A percentile compares a stretch with the other conserved stretches of the same genome.
Evolutionary conservation across 2,329 filamentous ascomycete species (phyloP).

Genomic region (Cordyceps fumosorosea): DNA sequence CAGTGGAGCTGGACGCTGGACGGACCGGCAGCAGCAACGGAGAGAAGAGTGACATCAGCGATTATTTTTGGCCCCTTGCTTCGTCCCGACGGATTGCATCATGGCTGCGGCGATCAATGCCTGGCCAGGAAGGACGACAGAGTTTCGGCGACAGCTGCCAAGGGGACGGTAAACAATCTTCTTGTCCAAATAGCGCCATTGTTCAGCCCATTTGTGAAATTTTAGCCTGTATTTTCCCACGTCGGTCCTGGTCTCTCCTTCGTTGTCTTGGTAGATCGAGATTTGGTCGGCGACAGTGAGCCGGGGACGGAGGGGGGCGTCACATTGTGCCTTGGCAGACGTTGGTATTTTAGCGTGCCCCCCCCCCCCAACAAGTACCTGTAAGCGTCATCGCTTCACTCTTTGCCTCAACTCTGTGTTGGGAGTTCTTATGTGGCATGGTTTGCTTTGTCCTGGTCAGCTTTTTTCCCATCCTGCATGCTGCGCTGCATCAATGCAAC

Average conservation of each 20-base stretch:
- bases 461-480: background rate
- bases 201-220: no score
- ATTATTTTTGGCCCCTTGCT: background rate
- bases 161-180: no score
- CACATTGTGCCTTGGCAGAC: background rate
- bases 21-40: background rate
- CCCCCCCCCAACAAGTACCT: no score
- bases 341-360: background rate
- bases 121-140: background rate
- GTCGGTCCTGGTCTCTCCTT: background rate
- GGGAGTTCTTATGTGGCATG: no score
- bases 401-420: no score
- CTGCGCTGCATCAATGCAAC: background rate
- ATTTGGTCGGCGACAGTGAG: conserved; percentile 1
- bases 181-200: no score
- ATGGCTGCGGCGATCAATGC: background rate
- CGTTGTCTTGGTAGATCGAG: background rate
- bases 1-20: background rate
- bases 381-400: no score
- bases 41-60: conserved; percentile 3
- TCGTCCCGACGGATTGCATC: background rate
- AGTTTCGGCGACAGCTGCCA: background rate
- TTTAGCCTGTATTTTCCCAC: no score
- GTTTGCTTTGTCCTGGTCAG: background rate
- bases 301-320: background rate